Percentiles rank a stretch among this genome's conserved stretches.
Conservation (phyloP, 176 grass and related monocot species). For the Avena eriantha region DNA sequence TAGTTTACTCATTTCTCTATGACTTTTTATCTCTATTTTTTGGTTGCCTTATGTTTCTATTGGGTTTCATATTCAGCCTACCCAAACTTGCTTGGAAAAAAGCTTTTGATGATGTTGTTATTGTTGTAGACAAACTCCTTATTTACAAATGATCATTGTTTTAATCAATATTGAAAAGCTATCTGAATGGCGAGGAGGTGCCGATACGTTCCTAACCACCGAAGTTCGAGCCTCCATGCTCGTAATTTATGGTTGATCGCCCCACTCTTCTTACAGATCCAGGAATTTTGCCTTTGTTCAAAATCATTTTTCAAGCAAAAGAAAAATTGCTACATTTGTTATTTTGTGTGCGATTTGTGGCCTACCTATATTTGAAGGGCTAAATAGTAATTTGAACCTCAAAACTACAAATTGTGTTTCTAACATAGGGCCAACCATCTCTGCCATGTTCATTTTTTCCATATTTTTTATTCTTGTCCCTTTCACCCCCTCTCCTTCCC, state of each 20-base stretch:
- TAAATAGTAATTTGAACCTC: background rate
- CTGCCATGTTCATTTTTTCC: conserved; percentile 16
- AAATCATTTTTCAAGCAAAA: too few relatives aligned
- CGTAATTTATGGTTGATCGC: background rate
- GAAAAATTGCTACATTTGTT: background rate
- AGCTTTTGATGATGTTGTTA: too few relatives aligned
- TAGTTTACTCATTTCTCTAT: too few relatives aligned
- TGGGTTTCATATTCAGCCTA: too few relatives aligned
- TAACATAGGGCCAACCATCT: conserved; percentile 42
- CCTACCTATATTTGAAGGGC: background rate
- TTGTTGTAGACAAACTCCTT: too few relatives aligned
- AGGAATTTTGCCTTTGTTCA: too few relatives aligned
- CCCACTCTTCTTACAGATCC: background rate
- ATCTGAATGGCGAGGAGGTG: background rate
- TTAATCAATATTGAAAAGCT: too few relatives aligned
- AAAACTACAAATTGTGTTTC: conserved; percentile 9
- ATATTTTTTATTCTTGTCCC: background rate
- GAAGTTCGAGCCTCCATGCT: background rate
- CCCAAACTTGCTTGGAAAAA: too few relatives aligned
- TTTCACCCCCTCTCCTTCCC: background rate
- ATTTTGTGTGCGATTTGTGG: background rate
- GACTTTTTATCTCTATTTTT: too few relatives aligned
- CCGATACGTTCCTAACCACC: background rate
- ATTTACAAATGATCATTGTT: too few relatives aligned
- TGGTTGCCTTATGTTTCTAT: too few relatives aligned